These are phyloP conservation scores for Penicillium sp. DNA, from an alignment of 2,329 filamentous ascomycete genomes.

Conservation along the genomic window DNA sequence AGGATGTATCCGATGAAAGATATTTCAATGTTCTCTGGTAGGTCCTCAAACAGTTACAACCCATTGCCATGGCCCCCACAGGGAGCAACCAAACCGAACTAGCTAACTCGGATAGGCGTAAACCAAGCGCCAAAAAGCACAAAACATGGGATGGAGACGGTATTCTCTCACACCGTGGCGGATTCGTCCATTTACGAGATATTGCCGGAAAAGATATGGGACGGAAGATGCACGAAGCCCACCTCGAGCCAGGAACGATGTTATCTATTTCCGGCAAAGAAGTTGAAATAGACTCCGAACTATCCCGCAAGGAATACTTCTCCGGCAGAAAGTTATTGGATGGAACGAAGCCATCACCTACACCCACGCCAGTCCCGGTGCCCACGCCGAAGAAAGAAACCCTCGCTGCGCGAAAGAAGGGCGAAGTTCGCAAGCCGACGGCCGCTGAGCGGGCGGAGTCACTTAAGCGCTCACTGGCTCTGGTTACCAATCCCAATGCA, in stretches of 20 bases:
- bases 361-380: conserved; percentile 11
- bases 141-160: conserved; percentile 77
- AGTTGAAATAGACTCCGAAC: conserved; percentile 63
- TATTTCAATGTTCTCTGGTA: conserved; percentile 53
- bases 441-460: conserved; percentile 10
- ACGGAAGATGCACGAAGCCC: conserved; percentile 54
- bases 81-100: background rate
- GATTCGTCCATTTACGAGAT: conserved; percentile 62
- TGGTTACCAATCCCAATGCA: conserved; percentile 40
- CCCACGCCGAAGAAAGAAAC: conserved; percentile 19
- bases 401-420: conserved; percentile 17
- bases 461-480: conserved; percentile 13
- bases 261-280: conserved; percentile 67
- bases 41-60: background rate
- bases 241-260: conserved; percentile 59
- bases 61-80: background rate
- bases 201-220: conserved; percentile 64
- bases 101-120: conserved; percentile 53
- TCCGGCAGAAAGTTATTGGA: conserved; percentile 31
- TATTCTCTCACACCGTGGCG: conserved; percentile 57
- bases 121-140: conserved; percentile 69
- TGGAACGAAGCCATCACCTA: conserved; percentile 23
- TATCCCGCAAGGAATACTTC: conserved; percentile 60
- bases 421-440: conserved; percentile 8
- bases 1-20: conserved; percentile 28